Evolutionary conservation across 2,329 filamentous ascomycete genomes (phyloP).

Genomic region (Arthroderma sp.): DNA sequence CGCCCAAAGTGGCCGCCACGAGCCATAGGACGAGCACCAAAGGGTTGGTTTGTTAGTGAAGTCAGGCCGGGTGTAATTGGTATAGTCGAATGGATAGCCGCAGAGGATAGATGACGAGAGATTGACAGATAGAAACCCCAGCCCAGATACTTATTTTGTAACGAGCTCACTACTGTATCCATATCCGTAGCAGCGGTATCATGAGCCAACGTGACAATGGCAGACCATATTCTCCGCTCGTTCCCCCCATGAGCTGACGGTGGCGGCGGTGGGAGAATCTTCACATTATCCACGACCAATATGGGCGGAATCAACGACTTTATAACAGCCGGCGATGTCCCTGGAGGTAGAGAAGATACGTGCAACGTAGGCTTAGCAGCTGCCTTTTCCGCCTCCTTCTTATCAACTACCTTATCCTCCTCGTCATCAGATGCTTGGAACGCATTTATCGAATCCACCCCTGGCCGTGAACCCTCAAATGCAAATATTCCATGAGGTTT

Average conservation of each 20-base stretch:
- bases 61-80: constrained; percentile 38
- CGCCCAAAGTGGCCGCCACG: constrained; percentile 28
- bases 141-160: constrained; percentile 77
- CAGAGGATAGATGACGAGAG: constrained; percentile 71
- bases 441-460: constrained; percentile 27
- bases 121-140: constrained; percentile 71
- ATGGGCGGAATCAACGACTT: constrained; percentile 41
- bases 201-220: constrained; percentile 67
- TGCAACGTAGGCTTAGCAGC: constrained; percentile 45
- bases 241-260: constrained; percentile 32
- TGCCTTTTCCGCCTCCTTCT: constrained; percentile 36
- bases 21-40: constrained; percentile 59
- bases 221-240: constrained; percentile 60
- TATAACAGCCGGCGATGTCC: constrained; percentile 39
- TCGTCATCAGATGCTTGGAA: constrained; percentile 35
- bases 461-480: constrained; percentile 27
- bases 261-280: constrained; percentile 44
- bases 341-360: constrained; percentile 43
- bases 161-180: constrained; percentile 60
- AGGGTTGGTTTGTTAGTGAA: constrained; percentile 50
- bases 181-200: constrained; percentile 76
- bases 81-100: constrained; percentile 46
- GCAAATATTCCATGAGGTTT: constrained; percentile 28
- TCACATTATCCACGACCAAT: constrained; percentile 59
- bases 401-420: constrained; percentile 31